A percentile compares a stretch with the other conserved stretches of the same genome.
Conservation (phyloP, 73 alveolate genomes). For the Blepharisma stoltei region DNA sequence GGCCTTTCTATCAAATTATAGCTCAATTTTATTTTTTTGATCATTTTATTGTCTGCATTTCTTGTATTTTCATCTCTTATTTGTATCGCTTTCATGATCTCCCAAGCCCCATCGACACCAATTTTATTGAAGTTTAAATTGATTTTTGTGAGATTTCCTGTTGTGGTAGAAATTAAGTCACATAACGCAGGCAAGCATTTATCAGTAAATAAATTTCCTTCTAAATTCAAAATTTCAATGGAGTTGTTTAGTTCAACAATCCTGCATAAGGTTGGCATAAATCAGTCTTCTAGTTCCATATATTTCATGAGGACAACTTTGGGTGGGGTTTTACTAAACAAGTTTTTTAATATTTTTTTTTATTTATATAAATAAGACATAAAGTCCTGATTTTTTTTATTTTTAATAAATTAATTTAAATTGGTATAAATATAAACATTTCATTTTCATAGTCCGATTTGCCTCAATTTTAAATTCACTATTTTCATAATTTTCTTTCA, state of each 20-base stretch:
- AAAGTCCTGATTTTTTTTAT: too few relatives aligned
- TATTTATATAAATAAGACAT: too few relatives aligned
- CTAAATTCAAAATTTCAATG: not conserved
- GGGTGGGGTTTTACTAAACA: not conserved
- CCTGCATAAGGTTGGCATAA: not conserved
- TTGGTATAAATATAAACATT: not conserved
- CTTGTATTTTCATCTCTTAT: constrained; percentile 17
- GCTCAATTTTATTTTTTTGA: not conserved
- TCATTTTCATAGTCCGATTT: not conserved
- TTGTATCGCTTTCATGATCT: not conserved
- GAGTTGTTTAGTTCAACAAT: not conserved
- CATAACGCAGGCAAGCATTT: not conserved
- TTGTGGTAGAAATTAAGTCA: not conserved
- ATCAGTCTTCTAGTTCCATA: constrained; percentile 6
- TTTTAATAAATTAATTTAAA: too few relatives aligned
- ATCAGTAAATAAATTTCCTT: constrained; percentile 26
- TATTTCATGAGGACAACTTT: not conserved
- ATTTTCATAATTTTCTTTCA: not conserved
- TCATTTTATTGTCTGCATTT: not conserved
- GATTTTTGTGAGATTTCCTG: constrained; percentile 2
- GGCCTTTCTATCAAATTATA: constrained; percentile 4
- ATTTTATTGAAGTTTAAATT: constrained; percentile 22
- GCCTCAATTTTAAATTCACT: not conserved
- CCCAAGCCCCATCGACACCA: constrained; percentile 31
- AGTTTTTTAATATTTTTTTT: not conserved